These are phyloP conservation scores for Lachnellula subtilissima DNA, from an alignment of 2,329 filamentous ascomycete genomes.

Conservation along the genomic window DNA sequence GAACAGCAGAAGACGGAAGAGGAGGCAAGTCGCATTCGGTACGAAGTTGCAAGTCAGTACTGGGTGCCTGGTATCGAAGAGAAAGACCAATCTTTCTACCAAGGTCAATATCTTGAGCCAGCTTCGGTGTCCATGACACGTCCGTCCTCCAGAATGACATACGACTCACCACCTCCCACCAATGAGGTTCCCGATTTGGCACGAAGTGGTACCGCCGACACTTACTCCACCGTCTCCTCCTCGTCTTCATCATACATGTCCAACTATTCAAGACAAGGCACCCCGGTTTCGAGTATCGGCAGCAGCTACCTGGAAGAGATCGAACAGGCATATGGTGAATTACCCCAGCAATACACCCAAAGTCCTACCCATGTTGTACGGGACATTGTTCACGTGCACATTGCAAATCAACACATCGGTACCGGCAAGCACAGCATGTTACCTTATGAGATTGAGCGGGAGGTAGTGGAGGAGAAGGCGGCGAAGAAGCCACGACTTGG, in stretches of 20 bases:
- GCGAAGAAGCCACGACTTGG: conserved; percentile 22
- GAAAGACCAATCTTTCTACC: conserved; percentile 12
- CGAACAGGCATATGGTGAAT: conserved; percentile 7
- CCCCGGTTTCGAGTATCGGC: conserved; percentile 32
- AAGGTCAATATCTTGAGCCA: conserved; percentile 16
- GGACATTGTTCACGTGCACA: conserved; percentile 27
- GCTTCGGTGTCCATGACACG: conserved; percentile 6
- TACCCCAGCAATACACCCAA: conserved; percentile 8
- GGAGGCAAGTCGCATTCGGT: conserved; percentile 18
- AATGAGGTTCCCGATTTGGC: conserved; percentile 33
- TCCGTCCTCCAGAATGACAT: conserved; percentile 4
- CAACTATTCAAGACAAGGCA: conserved; percentile 26
- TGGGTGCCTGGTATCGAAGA: conserved; percentile 20
- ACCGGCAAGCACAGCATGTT: conserved; percentile 23
- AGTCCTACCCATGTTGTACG: conserved; percentile 12
- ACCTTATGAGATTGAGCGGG: conserved; percentile 30
- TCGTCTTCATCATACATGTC: conserved; percentile 31
- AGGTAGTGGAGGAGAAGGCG: conserved; percentile 19
- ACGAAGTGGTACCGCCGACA: conserved; percentile 30
- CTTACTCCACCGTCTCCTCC: conserved; percentile 27
- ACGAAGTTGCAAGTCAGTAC: conserved; percentile 23
- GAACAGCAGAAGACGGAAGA: conserved; percentile 21
- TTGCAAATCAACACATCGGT: conserved; percentile 14
- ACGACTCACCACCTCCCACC: conserved; percentile 33
- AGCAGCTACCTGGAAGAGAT: conserved; percentile 28